These are phyloP conservation scores for Chlamydomonas eustigma DNA, from an alignment of 139 green algal genomes.

Conservation along the genomic window DNA sequence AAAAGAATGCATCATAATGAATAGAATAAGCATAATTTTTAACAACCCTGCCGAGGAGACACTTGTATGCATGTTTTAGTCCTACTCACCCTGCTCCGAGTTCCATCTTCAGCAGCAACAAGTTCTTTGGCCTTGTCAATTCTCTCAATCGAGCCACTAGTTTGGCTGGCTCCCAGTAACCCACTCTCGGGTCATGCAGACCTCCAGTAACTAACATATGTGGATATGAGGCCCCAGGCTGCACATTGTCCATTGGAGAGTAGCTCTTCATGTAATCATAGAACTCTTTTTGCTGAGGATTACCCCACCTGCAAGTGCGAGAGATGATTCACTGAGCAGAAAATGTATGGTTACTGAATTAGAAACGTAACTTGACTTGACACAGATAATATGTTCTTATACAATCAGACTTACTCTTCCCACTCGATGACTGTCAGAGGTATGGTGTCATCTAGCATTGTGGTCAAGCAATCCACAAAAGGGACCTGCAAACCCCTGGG, in stretches of 20 bases:
- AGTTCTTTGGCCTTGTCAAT: conserved; percentile 19
- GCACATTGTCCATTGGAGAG: conserved; percentile 84
- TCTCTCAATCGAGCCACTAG: conserved; percentile 75
- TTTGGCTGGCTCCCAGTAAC: conserved; percentile 79
- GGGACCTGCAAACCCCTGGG: conserved; percentile 57
- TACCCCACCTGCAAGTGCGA: conserved; percentile 37
- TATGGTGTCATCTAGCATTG: conserved; percentile 73
- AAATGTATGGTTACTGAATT: too few species aligned
- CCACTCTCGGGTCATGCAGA: conserved; percentile 78
- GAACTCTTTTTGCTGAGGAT: conserved; percentile 61
- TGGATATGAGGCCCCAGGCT: conserved; percentile 64
- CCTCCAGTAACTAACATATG: conserved; percentile 80
- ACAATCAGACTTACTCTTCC: conserved; percentile 10
- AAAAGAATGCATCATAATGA: background rate
- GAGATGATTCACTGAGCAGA: too few species aligned
- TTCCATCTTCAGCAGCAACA: conserved; percentile 62
- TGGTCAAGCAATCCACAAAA: conserved; percentile 89
- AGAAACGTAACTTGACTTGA: too few species aligned
- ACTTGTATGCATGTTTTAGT: too few species aligned
- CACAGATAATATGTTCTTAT: too few species aligned
- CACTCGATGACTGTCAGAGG: conserved; percentile 79
- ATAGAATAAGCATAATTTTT: background rate
- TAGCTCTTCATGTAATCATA: conserved; percentile 88
- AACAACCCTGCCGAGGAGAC: too few species aligned
- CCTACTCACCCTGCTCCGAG: conserved; percentile 16